phyloP scores from a whole-genome alignment of 176 grass and related monocot genomes.

The maize (Zea mays) region Zm-B73-REFERENCE-NAM-5.0 NC_050102.1:171017001-171017500 shows the following conservation, averaged over 20 bases:
- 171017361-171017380: neutral
- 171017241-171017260: too few species aligned
- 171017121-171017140: neutral
- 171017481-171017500: too few species aligned
- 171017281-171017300: too few species aligned
- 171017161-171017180: too few species aligned
- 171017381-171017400: neutral
- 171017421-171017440: neutral
- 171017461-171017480: too few species aligned
- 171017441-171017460: neutral
- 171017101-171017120: neutral
- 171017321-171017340: neutral
- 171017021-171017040: conserved; percentile 12
- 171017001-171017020: neutral
- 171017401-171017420: neutral
- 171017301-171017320: neutral
- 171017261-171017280: too few species aligned
- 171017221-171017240: too few species aligned
- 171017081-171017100: conserved; percentile 26
- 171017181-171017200: too few species aligned
- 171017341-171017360: neutral
- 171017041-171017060: neutral
- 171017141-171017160: too few species aligned
- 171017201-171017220: too few species aligned
- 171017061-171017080: neutral